phyloP scores from a whole-genome alignment of 805 yeast species.

The Candida arabinofermentans region DNA sequence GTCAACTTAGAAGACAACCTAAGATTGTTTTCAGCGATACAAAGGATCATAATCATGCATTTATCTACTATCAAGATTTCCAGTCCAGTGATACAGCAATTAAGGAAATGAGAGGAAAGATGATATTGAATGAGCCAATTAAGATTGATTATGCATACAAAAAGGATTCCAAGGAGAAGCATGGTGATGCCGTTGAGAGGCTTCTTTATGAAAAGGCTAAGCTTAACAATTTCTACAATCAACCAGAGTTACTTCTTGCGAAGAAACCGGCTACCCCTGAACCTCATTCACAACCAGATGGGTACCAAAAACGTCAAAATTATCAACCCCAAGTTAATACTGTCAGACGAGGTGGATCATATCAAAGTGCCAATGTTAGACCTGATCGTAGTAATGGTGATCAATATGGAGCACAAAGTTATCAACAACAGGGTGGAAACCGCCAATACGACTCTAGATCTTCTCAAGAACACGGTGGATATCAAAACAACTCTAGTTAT shows the following conservation, averaged over 20 bases:
- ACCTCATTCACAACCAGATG: background rate
- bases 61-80: constrained; percentile 60
- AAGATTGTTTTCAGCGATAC: constrained; percentile 50
- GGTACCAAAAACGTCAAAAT: background rate
- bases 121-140: constrained; percentile 63
- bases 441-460: background rate
- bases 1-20: constrained; percentile 43
- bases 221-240: constrained; percentile 17
- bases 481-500: background rate
- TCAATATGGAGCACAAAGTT: background rate
- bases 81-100: constrained; percentile 71
- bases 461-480: background rate
- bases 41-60: constrained; percentile 60
- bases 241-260: constrained; percentile 1
- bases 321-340: background rate
- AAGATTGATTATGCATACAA: constrained; percentile 69
- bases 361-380: background rate
- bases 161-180: constrained; percentile 53
- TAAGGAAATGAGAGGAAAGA: constrained; percentile 60
- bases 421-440: background rate
- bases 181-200: constrained; percentile 81
- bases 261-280: background rate
- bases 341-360: background rate
- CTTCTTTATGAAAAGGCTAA: constrained; percentile 45
- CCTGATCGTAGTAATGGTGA: background rate